A percentile compares a stretch with the other conserved stretches of the same genome.
Evolutionary conservation across 2,329 filamentous ascomycete species (phyloP).

Genomic region (Diaporthe ampelina): DNA sequence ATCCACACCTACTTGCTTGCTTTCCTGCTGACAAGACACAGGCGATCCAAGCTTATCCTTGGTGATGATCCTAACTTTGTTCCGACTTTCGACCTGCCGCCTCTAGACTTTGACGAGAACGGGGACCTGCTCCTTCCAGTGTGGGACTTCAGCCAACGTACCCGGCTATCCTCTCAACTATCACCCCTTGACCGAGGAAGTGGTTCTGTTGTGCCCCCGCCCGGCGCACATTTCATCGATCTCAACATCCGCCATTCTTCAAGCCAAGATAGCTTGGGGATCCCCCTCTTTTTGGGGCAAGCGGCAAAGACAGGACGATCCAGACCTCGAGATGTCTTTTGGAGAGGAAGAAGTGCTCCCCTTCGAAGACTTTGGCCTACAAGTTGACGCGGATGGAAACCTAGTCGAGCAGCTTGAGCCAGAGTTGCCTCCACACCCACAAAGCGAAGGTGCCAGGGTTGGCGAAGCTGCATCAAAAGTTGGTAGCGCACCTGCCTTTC

Average conservation of each 20-base stretch:
- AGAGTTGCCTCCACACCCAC: conserved; percentile 60
- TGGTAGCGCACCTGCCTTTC: conserved; percentile 26
- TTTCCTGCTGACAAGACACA: conserved; percentile 53
- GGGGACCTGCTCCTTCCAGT: conserved; percentile 49
- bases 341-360: conserved; percentile 56
- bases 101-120: conserved; percentile 63
- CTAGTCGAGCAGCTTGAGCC: conserved; percentile 61
- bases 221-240: conserved; percentile 38
- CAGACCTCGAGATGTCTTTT: conserved; percentile 46
- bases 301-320: conserved; percentile 48
- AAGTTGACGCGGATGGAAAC: conserved; percentile 67
- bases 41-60: conserved; percentile 81
- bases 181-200: conserved; percentile 56
- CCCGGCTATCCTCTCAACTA: conserved; percentile 59
- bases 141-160: conserved; percentile 53
- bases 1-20: background rate
- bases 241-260: conserved; percentile 42
- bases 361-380: conserved; percentile 59
- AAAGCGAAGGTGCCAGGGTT: conserved; percentile 22
- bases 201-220: conserved; percentile 51
- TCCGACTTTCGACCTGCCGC: conserved; percentile 73
- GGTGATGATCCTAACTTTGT: conserved; percentile 87
- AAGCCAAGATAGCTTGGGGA: conserved; percentile 41
- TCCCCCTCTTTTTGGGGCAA: conserved; percentile 42
- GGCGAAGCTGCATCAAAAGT: conserved; percentile 6